Evolutionary conservation across 139 green algal species (phyloP), one percentile per base, ranked within the genome.

Genomic region (Microglena sp.): DNA sequence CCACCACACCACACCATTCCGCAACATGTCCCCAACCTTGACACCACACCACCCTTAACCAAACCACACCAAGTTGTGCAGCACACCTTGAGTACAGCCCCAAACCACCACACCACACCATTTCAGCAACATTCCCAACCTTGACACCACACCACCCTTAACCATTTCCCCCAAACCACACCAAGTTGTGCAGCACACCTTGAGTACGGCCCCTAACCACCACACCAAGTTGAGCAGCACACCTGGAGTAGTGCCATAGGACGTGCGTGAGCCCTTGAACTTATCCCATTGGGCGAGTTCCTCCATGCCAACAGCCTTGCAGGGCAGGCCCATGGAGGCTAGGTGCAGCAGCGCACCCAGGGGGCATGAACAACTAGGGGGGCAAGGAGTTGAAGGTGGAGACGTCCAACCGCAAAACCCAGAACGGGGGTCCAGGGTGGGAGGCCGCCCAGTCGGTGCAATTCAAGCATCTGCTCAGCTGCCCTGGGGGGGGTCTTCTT

Each of bases 401-500:
- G n/a, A 72, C 66, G 2, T 67, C 57, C 21, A n/a, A 33, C 33
- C 2, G n/a, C 21, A 18, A 72, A 33, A 26, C 56, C 66, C 3
- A 72, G 55, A 8, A 72, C 24, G n/a, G 66, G 66, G 1, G 66
- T 72, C 66, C 66, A 72, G 5, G 45, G 40, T 34, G 66, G 66
- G 31, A 72, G 57, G 43, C 57, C 60, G 24, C 66, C 56, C 29
- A 43, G 27, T 33, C 45, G 36, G 32, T 22, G 45, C 43, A 67
- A 62, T 7, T 60, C 22, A n/a, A 66, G 24, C 66, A 72, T 72
- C 33, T 72, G 66, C 32, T 59, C 66, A 5, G 55, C 22, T 7
- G 66, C 66, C 44, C 66, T 72, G 29, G 66, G 66, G 2, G 66
- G 66, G 18, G 66, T 72, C 43, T 72, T 72, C 30, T 72, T 72